Evolutionary conservation across 2,329 filamentous ascomycete genomes (phyloP).

Genomic region (Neonectria faginata): DNA sequence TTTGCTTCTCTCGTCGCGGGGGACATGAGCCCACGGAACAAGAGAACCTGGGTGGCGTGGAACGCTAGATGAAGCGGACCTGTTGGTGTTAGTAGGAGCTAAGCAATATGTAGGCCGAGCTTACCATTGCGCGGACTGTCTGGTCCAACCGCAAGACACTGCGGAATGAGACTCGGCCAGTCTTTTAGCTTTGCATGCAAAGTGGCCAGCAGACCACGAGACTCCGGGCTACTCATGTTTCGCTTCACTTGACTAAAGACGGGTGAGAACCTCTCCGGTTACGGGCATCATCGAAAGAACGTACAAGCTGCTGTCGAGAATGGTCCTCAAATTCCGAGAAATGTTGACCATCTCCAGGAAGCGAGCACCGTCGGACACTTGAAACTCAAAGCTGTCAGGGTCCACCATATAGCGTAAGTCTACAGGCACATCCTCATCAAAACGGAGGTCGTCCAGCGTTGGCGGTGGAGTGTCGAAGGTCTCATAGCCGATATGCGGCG

Average conservation of each 20-base stretch:
- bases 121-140: conserved; percentile 37
- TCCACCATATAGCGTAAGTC: conserved; percentile 53
- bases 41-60: conserved; percentile 56
- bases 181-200: conserved; percentile 49
- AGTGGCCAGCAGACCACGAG: conserved; percentile 38
- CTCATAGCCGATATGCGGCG: conserved; percentile 55
- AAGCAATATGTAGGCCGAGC: not conserved
- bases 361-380: conserved; percentile 51
- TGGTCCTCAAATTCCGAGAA: conserved; percentile 46
- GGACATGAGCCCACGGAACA: conserved; percentile 59
- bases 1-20: conserved; percentile 58
- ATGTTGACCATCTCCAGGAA: conserved; percentile 53
- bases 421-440: conserved; percentile 56
- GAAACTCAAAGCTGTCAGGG: conserved; percentile 47
- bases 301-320: conserved; percentile 52
- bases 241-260: conserved; percentile 32
- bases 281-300: conserved; percentile 18
- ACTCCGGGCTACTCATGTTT: conserved; percentile 41
- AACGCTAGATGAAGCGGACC: conserved; percentile 57
- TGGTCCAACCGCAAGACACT: conserved; percentile 43
- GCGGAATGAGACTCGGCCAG: conserved; percentile 53
- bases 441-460: conserved; percentile 56
- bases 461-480: conserved; percentile 56
- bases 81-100: conserved; percentile 27
- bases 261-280: conserved; percentile 21